These are phyloP conservation scores for Penicillium sumatraense DNA, from an alignment of 2,329 filamentous ascomycete genomes.

Conservation along the genomic window DNA sequence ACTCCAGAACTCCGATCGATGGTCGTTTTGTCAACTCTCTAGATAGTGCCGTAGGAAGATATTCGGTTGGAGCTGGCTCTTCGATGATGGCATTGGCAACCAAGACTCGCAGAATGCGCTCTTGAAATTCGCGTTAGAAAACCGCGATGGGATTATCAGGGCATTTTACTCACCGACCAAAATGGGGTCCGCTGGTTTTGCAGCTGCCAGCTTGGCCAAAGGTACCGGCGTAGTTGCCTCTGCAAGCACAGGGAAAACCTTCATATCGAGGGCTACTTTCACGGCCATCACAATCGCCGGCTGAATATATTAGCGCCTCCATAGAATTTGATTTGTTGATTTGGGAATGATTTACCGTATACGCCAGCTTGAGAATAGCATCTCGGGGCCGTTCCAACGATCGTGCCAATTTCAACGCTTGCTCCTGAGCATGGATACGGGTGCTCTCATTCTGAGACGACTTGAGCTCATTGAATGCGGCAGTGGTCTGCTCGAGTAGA, in stretches of 20 bases:
- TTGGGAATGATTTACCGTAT: no score
- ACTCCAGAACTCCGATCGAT: conserved; percentile 22
- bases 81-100: conserved; percentile 20
- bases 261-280: conserved; percentile 24
- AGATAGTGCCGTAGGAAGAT: conserved; percentile 20
- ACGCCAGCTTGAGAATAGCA: no score
- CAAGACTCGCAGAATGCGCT: conserved; percentile 29
- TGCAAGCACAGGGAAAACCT: conserved; percentile 23
- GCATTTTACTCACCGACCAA: conserved; percentile 29
- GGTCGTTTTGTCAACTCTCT: conserved; percentile 22
- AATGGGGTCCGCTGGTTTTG: conserved; percentile 25
- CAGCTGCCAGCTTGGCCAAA: conserved; percentile 18
- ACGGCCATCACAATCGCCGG: conserved; percentile 26
- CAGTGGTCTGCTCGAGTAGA: no score
- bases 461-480: no score
- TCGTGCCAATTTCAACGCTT: no score
- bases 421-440: no score
- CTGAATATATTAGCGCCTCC: conserved; percentile 12
- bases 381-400: no score
- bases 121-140: no score
- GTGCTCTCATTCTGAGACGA: no score
- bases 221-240: conserved; percentile 17
- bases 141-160: no score
- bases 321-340: no score
- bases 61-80: conserved; percentile 17